Evolutionary conservation across 2,329 filamentous ascomycete genomes (phyloP), one percentile per base, ranked within the genome.

Genomic region (Exutisphaerella laricina): DNA sequence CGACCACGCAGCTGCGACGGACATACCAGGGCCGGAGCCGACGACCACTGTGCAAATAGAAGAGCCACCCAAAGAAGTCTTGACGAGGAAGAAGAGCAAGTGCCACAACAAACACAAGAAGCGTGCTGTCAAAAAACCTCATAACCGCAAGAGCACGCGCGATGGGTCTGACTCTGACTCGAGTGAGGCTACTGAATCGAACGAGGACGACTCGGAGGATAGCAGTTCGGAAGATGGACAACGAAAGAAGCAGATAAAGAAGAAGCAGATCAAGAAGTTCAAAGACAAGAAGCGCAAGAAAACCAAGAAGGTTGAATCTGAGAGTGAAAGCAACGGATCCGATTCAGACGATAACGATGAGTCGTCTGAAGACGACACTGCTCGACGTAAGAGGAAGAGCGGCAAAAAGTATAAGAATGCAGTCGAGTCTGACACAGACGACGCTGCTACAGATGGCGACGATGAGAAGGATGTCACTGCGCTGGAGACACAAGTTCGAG

Each of bases 41-140:
- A 41, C 39, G 3, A 38, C 43, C n/a, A 38, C 41, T 30, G 32
- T 29, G n/a, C 34, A 42, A 30, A 29, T 40, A 21, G 34, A 44
- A n/a, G 42, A 46, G 22, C 45, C 48, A 8, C 26, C 43, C 42
- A 53, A 51, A 38, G 14, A 36, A 2, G 36, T 42, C 21, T 17
- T 38, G 1, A 18, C 46, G 5, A 53, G 54, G 46, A 54, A 57
- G 48, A 56, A 53, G 41, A 45, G 38, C 38, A 51, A 55, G 29
- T 51, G 49, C 35, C 46, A 46, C n/a, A 56, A 56, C 40, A 51
- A 54, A 47, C 47, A 50, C 38, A 53, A 53, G 48, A 52, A 55
- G 41, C 40, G 50, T 30, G 37, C 42, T 10, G 43, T 45, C 17
- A 51, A 48, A 41, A 53, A 53, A 43, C 40, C 43, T 13, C 43